Evolutionary conservation across 371 early-diverging fungal species (phyloP).

Genomic region (Smittium mucronatum): DNA sequence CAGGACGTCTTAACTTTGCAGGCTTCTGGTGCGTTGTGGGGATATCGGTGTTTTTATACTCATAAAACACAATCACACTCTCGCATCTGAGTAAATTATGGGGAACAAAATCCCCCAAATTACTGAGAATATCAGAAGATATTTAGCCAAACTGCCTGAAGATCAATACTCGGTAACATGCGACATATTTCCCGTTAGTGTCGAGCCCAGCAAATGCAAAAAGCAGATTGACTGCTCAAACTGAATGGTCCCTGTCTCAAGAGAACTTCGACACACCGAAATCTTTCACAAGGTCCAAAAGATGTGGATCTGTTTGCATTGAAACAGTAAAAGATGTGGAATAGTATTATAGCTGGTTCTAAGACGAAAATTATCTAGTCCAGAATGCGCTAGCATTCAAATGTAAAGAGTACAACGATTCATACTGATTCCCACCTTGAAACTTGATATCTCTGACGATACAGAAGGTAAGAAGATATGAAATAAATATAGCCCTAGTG

Average conservation of each 20-base stretch:
- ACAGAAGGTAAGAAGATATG: not conserved
- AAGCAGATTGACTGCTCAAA: not conserved
- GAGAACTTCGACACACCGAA: too few relatives aligned
- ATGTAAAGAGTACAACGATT: too few relatives aligned
- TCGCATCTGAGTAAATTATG: not conserved
- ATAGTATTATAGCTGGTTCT: too few relatives aligned
- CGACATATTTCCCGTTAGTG: not conserved
- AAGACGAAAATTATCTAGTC: too few relatives aligned
- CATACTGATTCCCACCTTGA: too few relatives aligned
- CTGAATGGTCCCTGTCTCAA: not conserved
- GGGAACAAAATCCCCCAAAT: not conserved
- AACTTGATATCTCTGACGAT: too few relatives aligned
- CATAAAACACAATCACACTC: not conserved
- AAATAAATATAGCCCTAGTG: not conserved
- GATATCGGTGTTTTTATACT: not conserved
- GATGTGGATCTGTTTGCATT: too few relatives aligned
- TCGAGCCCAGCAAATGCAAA: too few relatives aligned
- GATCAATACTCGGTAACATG: not conserved
- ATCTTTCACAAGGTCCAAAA: too few relatives aligned
- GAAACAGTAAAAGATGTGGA: too few relatives aligned
- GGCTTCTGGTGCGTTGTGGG: not conserved
- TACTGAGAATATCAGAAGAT: not conserved
- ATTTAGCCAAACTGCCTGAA: not conserved
- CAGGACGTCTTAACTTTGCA: too few relatives aligned
- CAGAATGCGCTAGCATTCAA: too few relatives aligned